Conservation (phyloP, 164 flowering plant genomes). For the Berberis thunbergii region DNA sequence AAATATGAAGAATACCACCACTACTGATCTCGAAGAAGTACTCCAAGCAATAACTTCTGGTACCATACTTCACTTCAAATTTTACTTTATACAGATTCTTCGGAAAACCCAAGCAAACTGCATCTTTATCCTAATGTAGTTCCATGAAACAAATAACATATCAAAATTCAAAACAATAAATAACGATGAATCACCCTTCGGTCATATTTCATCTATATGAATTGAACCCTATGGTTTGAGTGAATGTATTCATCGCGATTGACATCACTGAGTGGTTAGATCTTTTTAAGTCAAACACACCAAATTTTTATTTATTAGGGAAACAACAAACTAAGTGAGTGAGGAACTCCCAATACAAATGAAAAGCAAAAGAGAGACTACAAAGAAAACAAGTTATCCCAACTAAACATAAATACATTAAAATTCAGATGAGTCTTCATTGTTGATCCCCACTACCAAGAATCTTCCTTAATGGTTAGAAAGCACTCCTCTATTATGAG, state of each 20-base stretch:
- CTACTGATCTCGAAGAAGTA: constrained; percentile 50
- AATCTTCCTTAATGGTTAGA: too few relatives aligned
- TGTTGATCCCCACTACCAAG: too few relatives aligned
- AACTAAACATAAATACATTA: too few relatives aligned
- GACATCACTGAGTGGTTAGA: too few relatives aligned
- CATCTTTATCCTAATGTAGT: constrained; percentile 65
- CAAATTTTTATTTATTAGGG: too few relatives aligned
- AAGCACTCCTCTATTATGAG: too few relatives aligned
- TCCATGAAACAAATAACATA: not conserved
- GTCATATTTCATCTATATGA: too few relatives aligned
- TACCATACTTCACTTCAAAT: constrained; percentile 53
- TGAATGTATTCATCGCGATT: too few relatives aligned
- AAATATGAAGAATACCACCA: constrained; percentile 35
- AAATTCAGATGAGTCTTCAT: not conserved
- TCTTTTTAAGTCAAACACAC: too few relatives aligned
- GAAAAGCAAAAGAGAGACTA: not conserved
- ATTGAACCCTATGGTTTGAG: too few relatives aligned
- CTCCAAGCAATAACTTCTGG: constrained; percentile 75
- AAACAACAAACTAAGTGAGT: too few relatives aligned
- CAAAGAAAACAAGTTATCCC: not conserved
- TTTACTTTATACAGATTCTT: constrained; percentile 56
- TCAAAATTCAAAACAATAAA: not conserved
- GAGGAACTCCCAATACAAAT: not conserved
- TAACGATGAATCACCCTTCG: not conserved
- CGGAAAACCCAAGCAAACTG: constrained; percentile 35